Percentiles rank a stretch among this genome's conserved stretches.
Conservation (phyloP, 225 moss, liverwort and hornwort species). For the Pseudisothecium myosuroides region DNA sequence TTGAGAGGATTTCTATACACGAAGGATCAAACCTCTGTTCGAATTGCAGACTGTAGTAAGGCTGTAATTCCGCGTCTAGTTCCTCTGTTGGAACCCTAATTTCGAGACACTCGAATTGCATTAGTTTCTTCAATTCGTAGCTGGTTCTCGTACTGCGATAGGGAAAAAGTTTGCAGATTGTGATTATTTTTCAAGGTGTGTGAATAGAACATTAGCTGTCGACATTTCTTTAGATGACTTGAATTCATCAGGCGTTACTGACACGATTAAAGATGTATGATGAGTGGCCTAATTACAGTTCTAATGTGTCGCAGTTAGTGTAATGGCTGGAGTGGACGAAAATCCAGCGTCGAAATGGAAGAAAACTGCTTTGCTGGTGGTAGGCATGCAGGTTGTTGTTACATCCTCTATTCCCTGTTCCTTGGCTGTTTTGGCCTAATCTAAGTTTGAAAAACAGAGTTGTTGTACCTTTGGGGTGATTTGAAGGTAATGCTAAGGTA, state of each 20-base stretch:
- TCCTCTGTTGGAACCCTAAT: not conserved
- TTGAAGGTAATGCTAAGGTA: not conserved
- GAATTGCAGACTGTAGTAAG: not conserved
- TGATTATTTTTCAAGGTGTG: not conserved
- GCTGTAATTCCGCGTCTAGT: no score
- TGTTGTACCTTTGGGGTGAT: not conserved
- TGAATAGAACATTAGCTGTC: not conserved
- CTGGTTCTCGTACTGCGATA: not conserved
- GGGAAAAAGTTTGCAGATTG: not conserved
- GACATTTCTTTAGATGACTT: not conserved
- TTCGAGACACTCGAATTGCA: not conserved
- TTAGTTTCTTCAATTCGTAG: not conserved
- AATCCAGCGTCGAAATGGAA: conserved; percentile 51
- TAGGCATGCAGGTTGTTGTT: conserved; percentile 82
- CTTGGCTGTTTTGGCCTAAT: not conserved
- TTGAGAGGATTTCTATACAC: not conserved
- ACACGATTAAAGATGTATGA: not conserved
- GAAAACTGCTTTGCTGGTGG: conserved; percentile 64
- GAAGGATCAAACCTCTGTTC: not conserved
- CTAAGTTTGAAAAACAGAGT: not conserved
- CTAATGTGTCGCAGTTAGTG: not conserved
- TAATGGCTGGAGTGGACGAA: conserved; percentile 25
- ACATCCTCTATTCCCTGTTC: not conserved
- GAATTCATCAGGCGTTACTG: not conserved
- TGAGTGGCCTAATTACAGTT: not conserved